A percentile compares a stretch with the other conserved stretches of the same genome.
Evolutionary conservation across 2,329 filamentous ascomycete genomes (phyloP).

Genomic region (Coccinonectria pachysandricola): DNA sequence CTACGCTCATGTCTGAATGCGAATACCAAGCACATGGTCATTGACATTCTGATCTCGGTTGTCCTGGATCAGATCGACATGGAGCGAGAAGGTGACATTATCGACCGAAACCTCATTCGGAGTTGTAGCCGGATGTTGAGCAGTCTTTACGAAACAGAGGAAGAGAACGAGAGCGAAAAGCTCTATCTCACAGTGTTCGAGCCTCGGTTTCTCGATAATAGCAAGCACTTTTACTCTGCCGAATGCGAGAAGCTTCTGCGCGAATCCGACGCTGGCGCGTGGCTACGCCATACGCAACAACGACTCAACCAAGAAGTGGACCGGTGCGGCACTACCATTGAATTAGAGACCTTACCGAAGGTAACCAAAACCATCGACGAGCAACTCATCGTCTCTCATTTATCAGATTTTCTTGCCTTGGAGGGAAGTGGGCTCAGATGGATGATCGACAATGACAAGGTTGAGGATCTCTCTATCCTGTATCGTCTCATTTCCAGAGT

Average conservation of each 20-base stretch:
- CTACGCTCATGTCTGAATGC: constrained; percentile 49
- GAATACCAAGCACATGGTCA: constrained; percentile 43
- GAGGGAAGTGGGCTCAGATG: constrained; percentile 73
- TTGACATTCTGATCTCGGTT: constrained; percentile 67
- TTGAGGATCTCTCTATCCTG: constrained; percentile 68
- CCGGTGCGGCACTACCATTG: constrained; percentile 74
- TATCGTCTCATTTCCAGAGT: constrained; percentile 72
- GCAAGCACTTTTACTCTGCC: constrained; percentile 59
- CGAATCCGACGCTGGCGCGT: constrained; percentile 70
- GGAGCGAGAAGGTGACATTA: constrained; percentile 82
- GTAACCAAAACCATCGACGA: constrained; percentile 70
- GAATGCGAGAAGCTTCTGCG: constrained; percentile 69
- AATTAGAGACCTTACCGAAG: constrained; percentile 59
- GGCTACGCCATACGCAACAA: constrained; percentile 65
- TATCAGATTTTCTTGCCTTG: constrained; percentile 73
- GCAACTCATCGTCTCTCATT: constrained; percentile 66
- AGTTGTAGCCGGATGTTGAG: constrained; percentile 86
- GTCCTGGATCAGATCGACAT: constrained; percentile 86
- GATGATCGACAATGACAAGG: constrained; percentile 86
- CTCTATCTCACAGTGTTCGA: constrained; percentile 82
- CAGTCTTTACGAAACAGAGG: constrained; percentile 69
- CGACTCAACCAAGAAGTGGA: constrained; percentile 73
- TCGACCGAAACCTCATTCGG: constrained; percentile 73
- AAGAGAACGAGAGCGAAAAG: constrained; percentile 67
- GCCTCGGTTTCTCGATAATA: constrained; percentile 61